Base-by-base conservation (phyloP, 352 stramenopile species). In the Pythium utonaiense region DNA sequence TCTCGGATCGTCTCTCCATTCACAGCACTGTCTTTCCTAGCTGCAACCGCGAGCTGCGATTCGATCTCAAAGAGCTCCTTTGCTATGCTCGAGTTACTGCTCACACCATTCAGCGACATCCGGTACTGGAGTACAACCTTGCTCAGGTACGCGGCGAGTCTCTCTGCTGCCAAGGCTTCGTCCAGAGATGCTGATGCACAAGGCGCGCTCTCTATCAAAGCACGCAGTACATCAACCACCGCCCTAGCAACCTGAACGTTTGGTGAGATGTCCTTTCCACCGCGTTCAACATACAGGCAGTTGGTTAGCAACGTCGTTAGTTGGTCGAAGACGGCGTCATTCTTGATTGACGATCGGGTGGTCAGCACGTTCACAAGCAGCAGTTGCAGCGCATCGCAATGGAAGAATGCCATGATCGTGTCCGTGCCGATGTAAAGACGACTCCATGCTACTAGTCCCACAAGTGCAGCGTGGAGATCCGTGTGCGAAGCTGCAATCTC, bases 371-470 rank as follows among this genome's bases (percentile, higher is more conserved):
- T 92, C 31, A 53, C 48, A 8, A 94, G 53, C 36, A 94, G 67
- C 45, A 89, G 56, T 31, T 71, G 58, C 42, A 94, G 70, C 28
- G 84, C 80, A 17, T 79, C 56, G 60, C 80, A 80, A 56, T 91
- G 73, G 67, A 94, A 90, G 58, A 92, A 86, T 24, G 64, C 58
- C 40, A 84, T 60, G 52, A 90, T 80, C n/a, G 80, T 80, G 13
- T 89, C 80, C 6, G 78, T 81, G 65, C 82, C 67, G 19, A 80
- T 42, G 57, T 76, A 85, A 36, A 91, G 38, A 14, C 75, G 71
- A 34, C 82, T 92, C 84, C 84, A 94, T 14, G 79, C 80, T 3
- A 92, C 51, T 8, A 94, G 71, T 1, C 84, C 84, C 24, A 88
- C 71, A 12, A 94, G 78, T 28, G 82, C 84, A 10, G 80, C 80